These are phyloP conservation scores for Sporothrix inflata DNA, from an alignment of 2,329 filamentous ascomycete genomes.

Conservation along the genomic window DNA sequence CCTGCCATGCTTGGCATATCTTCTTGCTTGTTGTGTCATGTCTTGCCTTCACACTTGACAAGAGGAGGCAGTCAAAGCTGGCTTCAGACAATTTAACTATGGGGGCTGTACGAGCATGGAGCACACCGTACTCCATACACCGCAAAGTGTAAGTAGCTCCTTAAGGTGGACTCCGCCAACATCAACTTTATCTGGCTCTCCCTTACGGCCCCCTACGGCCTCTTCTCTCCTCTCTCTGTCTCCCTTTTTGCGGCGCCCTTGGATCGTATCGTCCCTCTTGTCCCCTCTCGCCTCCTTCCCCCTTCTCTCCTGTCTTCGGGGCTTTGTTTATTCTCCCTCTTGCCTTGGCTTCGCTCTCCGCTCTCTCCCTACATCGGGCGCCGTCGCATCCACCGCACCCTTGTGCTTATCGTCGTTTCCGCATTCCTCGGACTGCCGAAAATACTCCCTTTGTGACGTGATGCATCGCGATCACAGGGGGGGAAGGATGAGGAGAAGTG, in stretches of 20 bases:
- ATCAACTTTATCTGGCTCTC: background rate
- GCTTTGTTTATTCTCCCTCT: background rate
- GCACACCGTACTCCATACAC: background rate
- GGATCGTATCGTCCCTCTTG: background rate
- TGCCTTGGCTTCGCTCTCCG: background rate
- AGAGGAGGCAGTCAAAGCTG: background rate
- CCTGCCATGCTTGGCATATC: background rate
- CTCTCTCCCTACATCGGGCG: constrained; percentile 8
- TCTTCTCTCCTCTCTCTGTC: background rate
- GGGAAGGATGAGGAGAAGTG: background rate
- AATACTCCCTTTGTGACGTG: background rate
- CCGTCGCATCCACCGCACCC: background rate
- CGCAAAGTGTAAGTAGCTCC: background rate
- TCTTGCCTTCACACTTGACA: background rate
- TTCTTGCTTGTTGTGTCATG: too few species aligned
- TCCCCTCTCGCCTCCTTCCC: background rate
- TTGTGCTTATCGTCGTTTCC: constrained; percentile 20
- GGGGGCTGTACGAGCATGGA: background rate
- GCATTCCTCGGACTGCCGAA: constrained; percentile 7
- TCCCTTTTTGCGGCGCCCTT: background rate
- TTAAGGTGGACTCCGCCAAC: background rate
- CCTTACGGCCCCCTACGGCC: background rate
- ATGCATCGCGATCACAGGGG: background rate
- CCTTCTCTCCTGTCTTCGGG: background rate
- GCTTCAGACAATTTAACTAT: background rate